Percentiles rank a stretch among this genome's conserved stretches.
phyloP scores from a whole-genome alignment of 352 stramenopile species.

The Paralagenidium karlingii region DNA sequence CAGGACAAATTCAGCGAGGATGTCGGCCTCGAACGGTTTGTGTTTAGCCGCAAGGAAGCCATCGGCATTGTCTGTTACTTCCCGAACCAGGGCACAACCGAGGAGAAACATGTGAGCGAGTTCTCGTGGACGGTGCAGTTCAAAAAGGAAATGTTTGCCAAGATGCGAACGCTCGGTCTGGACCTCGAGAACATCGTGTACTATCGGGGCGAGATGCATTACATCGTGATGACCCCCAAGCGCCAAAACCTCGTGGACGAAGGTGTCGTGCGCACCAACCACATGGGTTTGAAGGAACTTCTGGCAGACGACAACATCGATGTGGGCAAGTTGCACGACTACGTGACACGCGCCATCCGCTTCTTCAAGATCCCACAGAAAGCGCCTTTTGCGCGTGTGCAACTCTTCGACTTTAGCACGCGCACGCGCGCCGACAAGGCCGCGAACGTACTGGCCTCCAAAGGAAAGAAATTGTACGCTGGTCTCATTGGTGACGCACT shows the following conservation, averaged over 20 bases:
- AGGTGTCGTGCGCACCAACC: constrained; percentile 55
- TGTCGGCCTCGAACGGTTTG: constrained; percentile 58
- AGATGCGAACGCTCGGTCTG: constrained; percentile 56
- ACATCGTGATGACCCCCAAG: constrained; percentile 78
- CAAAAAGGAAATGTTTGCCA: constrained; percentile 73
- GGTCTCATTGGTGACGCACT: constrained; percentile 66
- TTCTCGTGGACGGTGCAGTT: constrained; percentile 82
- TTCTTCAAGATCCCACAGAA: constrained; percentile 68
- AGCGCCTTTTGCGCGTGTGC: constrained; percentile 43
- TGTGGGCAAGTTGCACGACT: constrained; percentile 34
- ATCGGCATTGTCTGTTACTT: constrained; percentile 79
- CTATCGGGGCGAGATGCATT: constrained; percentile 78
- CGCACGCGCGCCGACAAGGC: constrained; percentile 64
- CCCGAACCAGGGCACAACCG: constrained; percentile 46
- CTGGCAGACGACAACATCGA: constrained; percentile 60
- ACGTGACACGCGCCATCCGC: constrained; percentile 49
- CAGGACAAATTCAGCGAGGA: constrained; percentile 54
- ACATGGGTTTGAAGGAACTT: constrained; percentile 42
- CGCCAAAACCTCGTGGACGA: constrained; percentile 62
- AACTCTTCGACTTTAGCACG: constrained; percentile 77
- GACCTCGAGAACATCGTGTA: constrained; percentile 81
- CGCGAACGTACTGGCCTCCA: constrained; percentile 42
- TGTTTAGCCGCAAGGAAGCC: constrained; percentile 69
- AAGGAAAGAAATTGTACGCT: constrained; percentile 68
- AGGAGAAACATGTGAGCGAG: constrained; percentile 66